phyloP scores from a whole-genome alignment of 768 basidiomycete species.

The Tricholoma saponaceum region DNA sequence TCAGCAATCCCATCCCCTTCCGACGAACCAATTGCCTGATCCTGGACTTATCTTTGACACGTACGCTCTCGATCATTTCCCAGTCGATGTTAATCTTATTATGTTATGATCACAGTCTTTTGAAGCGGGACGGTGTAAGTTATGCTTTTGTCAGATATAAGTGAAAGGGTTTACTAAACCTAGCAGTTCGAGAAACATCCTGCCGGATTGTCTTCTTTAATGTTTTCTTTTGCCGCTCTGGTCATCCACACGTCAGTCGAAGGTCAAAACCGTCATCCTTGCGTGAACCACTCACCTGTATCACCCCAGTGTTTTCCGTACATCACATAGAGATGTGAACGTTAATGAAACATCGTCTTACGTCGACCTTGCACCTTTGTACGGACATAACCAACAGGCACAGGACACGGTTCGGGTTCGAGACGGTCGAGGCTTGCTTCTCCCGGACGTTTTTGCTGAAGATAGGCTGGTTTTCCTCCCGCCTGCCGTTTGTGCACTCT shows the following conservation, averaged over 20 bases:
- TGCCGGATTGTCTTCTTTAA: slow-evolving; percentile 69
- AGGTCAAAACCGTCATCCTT: slow-evolving; percentile 9
- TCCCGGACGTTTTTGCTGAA: slow-evolving; percentile 75
- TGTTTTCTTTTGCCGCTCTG: slow-evolving; percentile 81
- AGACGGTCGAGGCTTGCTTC: slow-evolving; percentile 62
- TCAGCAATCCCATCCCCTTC: slow-evolving; percentile 61
- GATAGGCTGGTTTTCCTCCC: slow-evolving; percentile 77
- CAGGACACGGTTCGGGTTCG: slow-evolving; percentile 54
- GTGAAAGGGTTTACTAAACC: background rate
- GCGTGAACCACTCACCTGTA: background rate
- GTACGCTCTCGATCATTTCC: slow-evolving; percentile 24
- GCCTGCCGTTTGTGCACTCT: slow-evolving; percentile 66
- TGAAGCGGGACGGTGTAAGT: slow-evolving; percentile 66
- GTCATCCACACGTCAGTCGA: slow-evolving; percentile 84
- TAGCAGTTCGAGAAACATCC: slow-evolving; percentile 71
- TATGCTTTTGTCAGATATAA: background rate
- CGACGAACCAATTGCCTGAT: slow-evolving; percentile 70
- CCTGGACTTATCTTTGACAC: slow-evolving; percentile 79
- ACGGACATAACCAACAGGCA: slow-evolving; percentile 64
- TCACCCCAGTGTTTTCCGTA: slow-evolving; percentile 70
- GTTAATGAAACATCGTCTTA: slow-evolving; percentile 88
- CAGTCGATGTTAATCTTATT: background rate
- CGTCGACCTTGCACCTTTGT: slow-evolving; percentile 79
- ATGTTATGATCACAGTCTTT: slow-evolving; percentile 28
- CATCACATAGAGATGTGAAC: slow-evolving; percentile 57